These are phyloP conservation scores for Wallacemonas sp. DNA, from an alignment of 208 protist species.

Conservation along the genomic window DNA sequence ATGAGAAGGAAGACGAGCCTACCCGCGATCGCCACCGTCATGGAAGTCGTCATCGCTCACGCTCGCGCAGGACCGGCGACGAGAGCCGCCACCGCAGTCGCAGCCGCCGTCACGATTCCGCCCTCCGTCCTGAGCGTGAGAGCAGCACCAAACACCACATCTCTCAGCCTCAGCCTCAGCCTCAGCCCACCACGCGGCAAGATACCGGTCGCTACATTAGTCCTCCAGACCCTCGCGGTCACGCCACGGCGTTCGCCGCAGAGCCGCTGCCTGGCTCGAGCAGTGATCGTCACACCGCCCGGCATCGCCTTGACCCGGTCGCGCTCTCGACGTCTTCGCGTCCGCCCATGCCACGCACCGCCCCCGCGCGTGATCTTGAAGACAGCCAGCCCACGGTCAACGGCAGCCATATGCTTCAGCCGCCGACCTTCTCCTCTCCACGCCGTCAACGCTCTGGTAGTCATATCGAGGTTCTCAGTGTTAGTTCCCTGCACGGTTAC, in stretches of 20 bases:
- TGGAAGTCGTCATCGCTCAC: constrained; percentile 19
- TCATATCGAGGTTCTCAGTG: constrained; percentile 47
- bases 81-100: constrained; percentile 1
- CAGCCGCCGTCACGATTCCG: constrained; percentile 10
- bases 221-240: constrained; percentile 2
- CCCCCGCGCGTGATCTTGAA: background rate
- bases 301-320: background rate
- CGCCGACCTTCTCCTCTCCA: background rate
- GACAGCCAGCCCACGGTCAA: no score
- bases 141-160: background rate
- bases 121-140: no score
- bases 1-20: constrained; percentile 13
- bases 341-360: background rate
- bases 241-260: background rate
- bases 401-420: background rate
- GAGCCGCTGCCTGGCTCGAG: background rate
- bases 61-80: constrained; percentile 12
- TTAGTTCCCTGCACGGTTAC: constrained; percentile 21
- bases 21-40: constrained; percentile 23
- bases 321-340: background rate
- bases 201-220: constrained; percentile 17
- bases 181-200: background rate
- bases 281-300: background rate
- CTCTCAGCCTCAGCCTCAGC: background rate
- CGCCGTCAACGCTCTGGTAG: constrained; percentile 27